These are phyloP conservation scores for Zymoseptoria crescenta DNA, from an alignment of 2,329 filamentous ascomycete genomes.

Conservation along the genomic window DNA sequence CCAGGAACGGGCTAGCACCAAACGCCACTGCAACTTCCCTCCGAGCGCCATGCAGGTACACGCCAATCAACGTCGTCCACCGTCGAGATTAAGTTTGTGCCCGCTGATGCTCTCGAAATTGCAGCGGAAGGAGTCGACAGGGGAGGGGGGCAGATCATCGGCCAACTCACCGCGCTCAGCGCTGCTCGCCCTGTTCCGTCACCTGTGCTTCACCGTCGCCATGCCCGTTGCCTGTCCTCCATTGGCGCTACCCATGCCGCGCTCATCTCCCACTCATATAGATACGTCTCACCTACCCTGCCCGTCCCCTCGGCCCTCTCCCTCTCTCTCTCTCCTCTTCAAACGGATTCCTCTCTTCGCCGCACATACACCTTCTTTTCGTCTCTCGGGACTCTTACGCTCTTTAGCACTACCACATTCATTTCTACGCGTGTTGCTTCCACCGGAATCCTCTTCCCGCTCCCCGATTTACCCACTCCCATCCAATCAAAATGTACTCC, in stretches of 20 bases:
- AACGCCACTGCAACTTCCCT: neutral
- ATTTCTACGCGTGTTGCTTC: neutral
- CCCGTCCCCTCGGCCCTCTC: neutral
- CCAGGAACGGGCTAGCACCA: too few species aligned
- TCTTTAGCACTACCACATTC: constrained; percentile 1
- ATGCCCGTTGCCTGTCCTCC: neutral
- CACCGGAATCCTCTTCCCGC: neutral
- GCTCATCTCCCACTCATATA: neutral
- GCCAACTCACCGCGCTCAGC: neutral
- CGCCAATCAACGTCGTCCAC: neutral
- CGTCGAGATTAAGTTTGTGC: neutral
- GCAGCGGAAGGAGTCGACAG: neutral
- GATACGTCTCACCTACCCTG: neutral
- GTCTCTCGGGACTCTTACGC: constrained; percentile 1
- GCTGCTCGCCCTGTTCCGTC: too few species aligned
- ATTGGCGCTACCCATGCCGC: neutral
- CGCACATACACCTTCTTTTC: neutral
- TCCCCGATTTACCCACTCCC: neutral
- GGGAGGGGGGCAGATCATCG: neutral
- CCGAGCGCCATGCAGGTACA: neutral
- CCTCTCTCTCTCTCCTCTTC: neutral
- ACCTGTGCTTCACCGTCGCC: too few species aligned
- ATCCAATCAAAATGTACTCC: constrained; percentile 1
- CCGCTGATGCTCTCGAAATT: neutral
- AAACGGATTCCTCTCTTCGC: neutral